Conservation (phyloP, 2,329 filamentous ascomycete species). For the Nemania abortiva region DNA sequence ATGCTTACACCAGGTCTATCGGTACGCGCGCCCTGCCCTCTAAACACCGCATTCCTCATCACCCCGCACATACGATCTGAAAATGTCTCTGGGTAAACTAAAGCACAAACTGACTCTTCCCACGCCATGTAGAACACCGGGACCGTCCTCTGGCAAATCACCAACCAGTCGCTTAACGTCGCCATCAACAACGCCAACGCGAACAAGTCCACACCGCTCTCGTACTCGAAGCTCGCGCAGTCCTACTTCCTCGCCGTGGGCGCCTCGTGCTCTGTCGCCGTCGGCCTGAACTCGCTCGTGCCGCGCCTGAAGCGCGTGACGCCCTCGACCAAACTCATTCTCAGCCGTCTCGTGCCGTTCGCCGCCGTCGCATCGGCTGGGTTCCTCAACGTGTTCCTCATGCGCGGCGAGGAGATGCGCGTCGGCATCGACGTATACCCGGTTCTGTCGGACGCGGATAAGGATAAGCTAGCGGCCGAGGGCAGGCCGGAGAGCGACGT, state of each 20-base stretch:
- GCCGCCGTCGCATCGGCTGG: slow-evolving; percentile 93
- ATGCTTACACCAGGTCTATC: slow-evolving; percentile 93
- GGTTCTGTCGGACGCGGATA: slow-evolving; percentile 78
- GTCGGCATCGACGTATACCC: slow-evolving; percentile 94
- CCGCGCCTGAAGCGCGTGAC: slow-evolving; percentile 83
- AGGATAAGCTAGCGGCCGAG: slow-evolving; percentile 66
- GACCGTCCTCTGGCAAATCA: slow-evolving; percentile 92
- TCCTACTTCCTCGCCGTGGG: slow-evolving; percentile 93
- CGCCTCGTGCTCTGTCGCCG: slow-evolving; percentile 91
- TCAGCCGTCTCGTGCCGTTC: slow-evolving; percentile 92
- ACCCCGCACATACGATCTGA: not conserved
- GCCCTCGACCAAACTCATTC: slow-evolving; percentile 79
- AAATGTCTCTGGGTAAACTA: not conserved
- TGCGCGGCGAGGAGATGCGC: slow-evolving; percentile 96
- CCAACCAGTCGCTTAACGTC: slow-evolving; percentile 98
- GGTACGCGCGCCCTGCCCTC: slow-evolving; percentile 60
- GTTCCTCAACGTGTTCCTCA: slow-evolving; percentile 94
- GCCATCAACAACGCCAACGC: slow-evolving; percentile 98
- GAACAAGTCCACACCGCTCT: slow-evolving; percentile 94
- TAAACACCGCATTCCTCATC: not conserved
- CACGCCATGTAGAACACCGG: slow-evolving; percentile 72
- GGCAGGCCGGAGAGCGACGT: slow-evolving; percentile 74
- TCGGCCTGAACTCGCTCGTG: slow-evolving; percentile 91
- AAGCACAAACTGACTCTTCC: slow-evolving; percentile 21
- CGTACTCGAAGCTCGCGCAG: slow-evolving; percentile 81